Evolutionary conservation across 75 land plant genomes (phyloP), one percentile per base, ranked within the genome.

Genomic region (Cunninghamia lanceolata): DNA sequence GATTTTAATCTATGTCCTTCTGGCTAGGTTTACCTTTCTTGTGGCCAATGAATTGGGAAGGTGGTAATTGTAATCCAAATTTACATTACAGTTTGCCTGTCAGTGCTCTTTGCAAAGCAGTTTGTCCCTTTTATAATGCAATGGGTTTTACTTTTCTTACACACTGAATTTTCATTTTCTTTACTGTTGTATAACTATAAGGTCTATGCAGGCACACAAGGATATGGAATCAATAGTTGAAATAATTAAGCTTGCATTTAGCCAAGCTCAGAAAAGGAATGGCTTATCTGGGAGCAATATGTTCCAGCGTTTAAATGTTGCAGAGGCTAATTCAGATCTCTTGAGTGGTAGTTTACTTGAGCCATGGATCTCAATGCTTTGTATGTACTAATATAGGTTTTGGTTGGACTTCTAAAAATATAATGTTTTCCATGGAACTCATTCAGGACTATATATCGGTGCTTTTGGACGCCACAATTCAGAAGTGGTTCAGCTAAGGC

Each of bases 381-480:
- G 15, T 34, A 76, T 77, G 19, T 84, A 84, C 10, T 34, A 68
- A 77, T 52, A 36, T 36, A 32, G 50, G 34, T 34, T 21, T 82
- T 46, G 86, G 40, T 43, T 85, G 34, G 1, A 28, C 38, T 85
- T 84, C 81, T 13, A 75, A 85, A n/a, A 36, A 71, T 39, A 84
- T 40, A 45, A 73, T 38, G 32, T 80, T 80, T n/a, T 80, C 75
- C 43, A 39, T 52, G 19, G 45, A 75, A 66, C 15, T 19, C 45
- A n/a, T 89, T 82, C 85, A 98, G 99, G 99, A 21, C 81, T 98
- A 76, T 98, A 94, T 91, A 91, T 98, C 70, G 99, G 99, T 54
- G 93, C 99, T 9, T 96, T 95, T 92, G 99, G 99, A 28, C 95
- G 94, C 35, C 93, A 93, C 85, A 94, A 94, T 19, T 88, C 99